Base-by-base conservation (phyloP, 176 grass and related monocot species). In the Eleusine indica region DNA sequence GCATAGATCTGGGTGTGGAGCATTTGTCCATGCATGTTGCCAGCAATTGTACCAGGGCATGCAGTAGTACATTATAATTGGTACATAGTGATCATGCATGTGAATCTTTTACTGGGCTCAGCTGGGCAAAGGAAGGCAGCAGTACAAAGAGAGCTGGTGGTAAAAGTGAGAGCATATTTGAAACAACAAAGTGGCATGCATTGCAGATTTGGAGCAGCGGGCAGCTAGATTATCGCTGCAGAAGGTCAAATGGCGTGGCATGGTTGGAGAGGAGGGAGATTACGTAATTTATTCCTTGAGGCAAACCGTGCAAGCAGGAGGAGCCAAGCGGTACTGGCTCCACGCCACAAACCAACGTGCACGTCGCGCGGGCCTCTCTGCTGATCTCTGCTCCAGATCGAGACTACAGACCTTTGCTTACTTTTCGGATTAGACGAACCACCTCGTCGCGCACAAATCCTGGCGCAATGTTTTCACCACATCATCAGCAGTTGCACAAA, bases 301-400 rank as follows among this genome's bases (percentile, higher is more conserved):
- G 3, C 18, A 30, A 77, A 82, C 83, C 46, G 43, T 82, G 77
- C 83, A 86, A 86, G 28, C 56, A 68, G 37, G 78, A 86, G 4
- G 60, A 38, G 72, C 78, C 83, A 89, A 84, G 12, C 8, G 9
- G 21, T 28, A 11, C 22, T n/a, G 35, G 7, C 73, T 35, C 29
- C 48, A 30, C 30, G 48, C 72, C 72, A 38, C 73, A 39, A 39
- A 12, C 29, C 30, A 37, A 19, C 51, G 49, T 48, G 2, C 44
- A 7, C 44, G 44, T 9, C 9, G 46, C 46, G 46, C 46, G 46
- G 46, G 46, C 11, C 47, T 49, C 10, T 48, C 9, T 48, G 32
- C 46, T 49, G 25, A 25, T 25, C 47, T 53, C 51, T 53, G 14
- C 51, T 53, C 4, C 14, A 14, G 11, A 35, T 35, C 32, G 32